Evolutionary conservation across 2,329 filamentous ascomycete genomes (phyloP).

Genomic region (Penicillium sclerotigenum): DNA sequence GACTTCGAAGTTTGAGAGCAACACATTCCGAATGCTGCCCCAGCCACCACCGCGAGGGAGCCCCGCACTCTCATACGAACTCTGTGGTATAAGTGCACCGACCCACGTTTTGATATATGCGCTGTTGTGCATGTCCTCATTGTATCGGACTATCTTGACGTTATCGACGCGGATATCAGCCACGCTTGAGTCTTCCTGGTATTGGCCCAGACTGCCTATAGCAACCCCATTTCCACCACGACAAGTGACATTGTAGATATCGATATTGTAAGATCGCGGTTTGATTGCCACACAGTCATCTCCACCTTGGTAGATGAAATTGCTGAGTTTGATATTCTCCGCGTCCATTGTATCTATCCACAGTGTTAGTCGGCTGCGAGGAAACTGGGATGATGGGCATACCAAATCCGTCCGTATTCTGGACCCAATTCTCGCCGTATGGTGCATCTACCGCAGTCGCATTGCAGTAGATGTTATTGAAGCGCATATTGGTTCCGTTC

Average conservation of each 20-base stretch:
- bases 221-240: slow-evolving; percentile 53
- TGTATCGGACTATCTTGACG: slow-evolving; percentile 45
- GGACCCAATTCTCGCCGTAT: slow-evolving; percentile 54
- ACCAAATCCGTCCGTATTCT: slow-evolving; percentile 57
- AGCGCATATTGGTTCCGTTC: slow-evolving; percentile 54
- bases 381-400: not conserved
- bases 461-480: slow-evolving; percentile 52
- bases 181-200: slow-evolving; percentile 53
- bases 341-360: slow-evolving; percentile 53
- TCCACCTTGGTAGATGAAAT: slow-evolving; percentile 56
- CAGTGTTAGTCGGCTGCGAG: not conserved
- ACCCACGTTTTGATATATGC: slow-evolving; percentile 59
- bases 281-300: slow-evolving; percentile 63
- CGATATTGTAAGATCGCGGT: slow-evolving; percentile 59
- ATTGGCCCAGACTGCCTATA: slow-evolving; percentile 54
- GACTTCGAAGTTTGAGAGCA: slow-evolving; percentile 52
- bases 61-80: slow-evolving; percentile 49
- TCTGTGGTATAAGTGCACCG: slow-evolving; percentile 47
- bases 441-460: slow-evolving; percentile 51
- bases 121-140: slow-evolving; percentile 48
- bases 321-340: slow-evolving; percentile 48
- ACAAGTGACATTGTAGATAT: slow-evolving; percentile 54
- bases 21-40: slow-evolving; percentile 52
- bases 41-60: slow-evolving; percentile 53
- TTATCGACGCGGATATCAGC: slow-evolving; percentile 50